Base-by-base conservation (phyloP, 768 basidiomycete species). In the Mycena metata region DNA sequence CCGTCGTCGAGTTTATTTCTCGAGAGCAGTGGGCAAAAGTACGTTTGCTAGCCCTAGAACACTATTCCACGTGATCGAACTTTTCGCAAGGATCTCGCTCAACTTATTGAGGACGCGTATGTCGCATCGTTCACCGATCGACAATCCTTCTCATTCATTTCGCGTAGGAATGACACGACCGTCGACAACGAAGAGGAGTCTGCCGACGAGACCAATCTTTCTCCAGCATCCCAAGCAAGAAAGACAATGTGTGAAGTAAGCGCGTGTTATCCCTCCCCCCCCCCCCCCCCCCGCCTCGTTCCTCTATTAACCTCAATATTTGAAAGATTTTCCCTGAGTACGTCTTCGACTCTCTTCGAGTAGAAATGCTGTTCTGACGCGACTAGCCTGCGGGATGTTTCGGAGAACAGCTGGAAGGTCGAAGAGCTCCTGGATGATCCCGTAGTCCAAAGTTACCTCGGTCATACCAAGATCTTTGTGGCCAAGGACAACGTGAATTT, bases 311-410 rank as follows among this genome's bases (percentile, higher is more conserved):
- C 41, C 11, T 33, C 12, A 7, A 42, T 51, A n/a, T 21, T 24
- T 24, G 17, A 35, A 10, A 68, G 67, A 50, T 71, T 43, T 71
- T 56, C 16, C 70, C 70, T 1, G 43, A 66, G 70, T 72, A 51
- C 51, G 70, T 66, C 23, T 26, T 55, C 35, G 4, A 10, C 19
- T 24, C 24, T 12, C 0, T 24, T 60, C 17, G 23, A 47, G 39
- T 39, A 4, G 15, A 5, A 15, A 16, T 17, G 33, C 41, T 54
- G 33, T 60, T 24, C 39, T 15, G 39, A 39, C 11, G 12, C 11
- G 6, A 35, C 19, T 49, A 71, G 69, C 36, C 21, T 71, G 7
- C 35, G 35, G 17, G 1, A 42, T 15, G 41, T 71, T 3, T 15
- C 45, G 15, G 2, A 19, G n/a, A 30, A 45, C 6, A 26, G 33